Base-by-base conservation (phyloP, 495 filamentous ascomycete genomes). In the Peziza echinospora region DNA sequence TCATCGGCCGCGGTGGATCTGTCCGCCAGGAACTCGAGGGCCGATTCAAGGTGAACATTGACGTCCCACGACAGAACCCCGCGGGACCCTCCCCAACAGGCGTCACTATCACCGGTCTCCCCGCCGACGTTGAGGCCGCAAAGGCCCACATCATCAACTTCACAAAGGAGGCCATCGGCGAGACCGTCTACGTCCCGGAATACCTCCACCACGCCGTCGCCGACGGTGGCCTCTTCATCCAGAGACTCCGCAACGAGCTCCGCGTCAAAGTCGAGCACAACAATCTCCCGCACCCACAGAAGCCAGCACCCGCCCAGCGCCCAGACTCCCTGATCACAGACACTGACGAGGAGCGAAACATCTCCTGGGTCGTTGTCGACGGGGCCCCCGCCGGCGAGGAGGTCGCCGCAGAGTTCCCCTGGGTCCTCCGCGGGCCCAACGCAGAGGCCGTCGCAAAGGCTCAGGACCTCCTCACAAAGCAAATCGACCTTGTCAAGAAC, bases 211-310 rank as follows among this genome's bases (percentile, higher is more conserved):
- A 94, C 57, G 63, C 66, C 50, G 68, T 99, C 49, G 69, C 86
- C 43, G 84, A 94, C 58, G 86, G 87, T 49, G 89, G 89, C 16
- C 74, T 82, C 49, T 80, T 96, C 67, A 91, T 96, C 77, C 82
- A 84, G 45, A 77, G 70, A 47, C 71, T 94, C 24, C 76, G 76
- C 51, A 82, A 75, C 53, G 80, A 93, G 51, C 70, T 82, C 62
- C 72, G 77, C 39, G 84, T 99, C 51, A 84, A 76, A 0, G 82
- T 99, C 44, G 84, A 93, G 60, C 87, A 96, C 55, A 79, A 71
- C 26, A 83, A 84, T 24, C 75, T 87, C 17, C 62, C 75, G 24
- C 65, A 78, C 1, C 89, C 89, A 5, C 54, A 72, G 24, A 80
- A 76, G 63, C 72, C 77, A 68, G 21, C 53, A 65, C 37, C 62